Evolutionary conservation across 1,284 basidiomycete species (phyloP).

Genomic region (Rhodotorula sp.): DNA sequence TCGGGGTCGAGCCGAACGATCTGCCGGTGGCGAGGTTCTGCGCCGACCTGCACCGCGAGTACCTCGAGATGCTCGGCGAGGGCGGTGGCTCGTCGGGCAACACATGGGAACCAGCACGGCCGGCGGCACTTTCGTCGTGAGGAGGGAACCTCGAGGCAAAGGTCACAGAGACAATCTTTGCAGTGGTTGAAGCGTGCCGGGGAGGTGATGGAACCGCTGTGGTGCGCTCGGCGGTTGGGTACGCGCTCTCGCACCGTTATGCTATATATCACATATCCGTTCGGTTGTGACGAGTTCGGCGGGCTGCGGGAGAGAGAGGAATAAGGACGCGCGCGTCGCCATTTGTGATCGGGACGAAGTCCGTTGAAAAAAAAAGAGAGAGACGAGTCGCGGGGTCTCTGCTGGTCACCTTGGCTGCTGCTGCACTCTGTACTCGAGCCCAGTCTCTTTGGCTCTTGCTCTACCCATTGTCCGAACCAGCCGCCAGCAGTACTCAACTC

Average conservation of each 20-base stretch:
- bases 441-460: not conserved
- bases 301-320: too few species aligned
- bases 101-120: slow-evolving; percentile 9
- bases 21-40: slow-evolving; percentile 33
- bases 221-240: not conserved
- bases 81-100: slow-evolving; percentile 18
- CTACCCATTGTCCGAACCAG: not conserved
- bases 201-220: too few species aligned
- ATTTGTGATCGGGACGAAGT: not conserved
- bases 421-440: not conserved
- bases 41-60: slow-evolving; percentile 29
- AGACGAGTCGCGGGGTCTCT: not conserved
- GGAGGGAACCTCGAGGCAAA: not conserved
- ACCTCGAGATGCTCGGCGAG: slow-evolving; percentile 30
- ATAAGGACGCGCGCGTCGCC: too few species aligned
- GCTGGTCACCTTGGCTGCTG: not conserved
- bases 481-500: not conserved
- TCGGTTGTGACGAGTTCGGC: too few species aligned
- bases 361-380: not conserved
- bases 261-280: too few species aligned
- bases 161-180: not conserved
- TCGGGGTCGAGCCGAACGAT: slow-evolving; percentile 39
- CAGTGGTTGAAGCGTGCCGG: not conserved
- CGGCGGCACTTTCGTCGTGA: not conserved
- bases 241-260: too few species aligned